These are phyloP conservation scores for Phylloporus sp. DNA, from an alignment of 768 basidiomycete genomes.

Conservation along the genomic window DNA sequence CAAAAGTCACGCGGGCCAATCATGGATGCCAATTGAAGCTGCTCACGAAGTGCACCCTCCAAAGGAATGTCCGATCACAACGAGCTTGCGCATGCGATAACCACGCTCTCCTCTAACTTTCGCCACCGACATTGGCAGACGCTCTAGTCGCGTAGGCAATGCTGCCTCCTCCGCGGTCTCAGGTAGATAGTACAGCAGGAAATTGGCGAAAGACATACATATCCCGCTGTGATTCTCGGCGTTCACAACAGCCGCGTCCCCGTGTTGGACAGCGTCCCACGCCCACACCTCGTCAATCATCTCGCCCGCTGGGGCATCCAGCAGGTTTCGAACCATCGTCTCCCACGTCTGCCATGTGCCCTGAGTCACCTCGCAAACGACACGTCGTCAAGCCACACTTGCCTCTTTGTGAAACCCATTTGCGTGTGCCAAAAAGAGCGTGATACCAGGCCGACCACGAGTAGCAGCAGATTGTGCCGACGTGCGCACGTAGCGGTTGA, in stretches of 20 bases:
- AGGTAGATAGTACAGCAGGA: slow-evolving; percentile 67
- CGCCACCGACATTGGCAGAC: slow-evolving; percentile 42
- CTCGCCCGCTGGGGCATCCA: slow-evolving; percentile 39
- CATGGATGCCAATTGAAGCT: neutral
- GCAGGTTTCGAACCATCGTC: slow-evolving; percentile 51
- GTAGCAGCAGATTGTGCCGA: neutral
- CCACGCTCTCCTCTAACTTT: slow-evolving; percentile 46
- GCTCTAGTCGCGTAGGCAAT: slow-evolving; percentile 53
- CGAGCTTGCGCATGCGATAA: slow-evolving; percentile 49
- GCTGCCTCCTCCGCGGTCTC: slow-evolving; percentile 24
- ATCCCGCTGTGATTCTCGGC: slow-evolving; percentile 48
- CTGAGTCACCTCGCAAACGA: neutral
- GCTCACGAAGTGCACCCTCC: slow-evolving; percentile 76
- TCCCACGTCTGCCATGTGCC: slow-evolving; percentile 66
- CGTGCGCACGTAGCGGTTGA: slow-evolving; percentile 60
- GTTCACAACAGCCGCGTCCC: slow-evolving; percentile 77
- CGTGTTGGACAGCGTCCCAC: slow-evolving; percentile 83
- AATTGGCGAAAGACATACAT: slow-evolving; percentile 57
- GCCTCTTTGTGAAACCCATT: slow-evolving; percentile 89
- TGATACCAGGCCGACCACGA: slow-evolving; percentile 39
- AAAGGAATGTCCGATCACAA: slow-evolving; percentile 80
- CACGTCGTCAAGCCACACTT: slow-evolving; percentile 11
- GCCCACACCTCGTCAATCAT: slow-evolving; percentile 73
- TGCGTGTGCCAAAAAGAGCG: slow-evolving; percentile 74
- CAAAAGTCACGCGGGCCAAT: neutral